Evolutionary conservation across 768 basidiomycete species (phyloP).

Genomic region (Lyophyllum decastes): DNA sequence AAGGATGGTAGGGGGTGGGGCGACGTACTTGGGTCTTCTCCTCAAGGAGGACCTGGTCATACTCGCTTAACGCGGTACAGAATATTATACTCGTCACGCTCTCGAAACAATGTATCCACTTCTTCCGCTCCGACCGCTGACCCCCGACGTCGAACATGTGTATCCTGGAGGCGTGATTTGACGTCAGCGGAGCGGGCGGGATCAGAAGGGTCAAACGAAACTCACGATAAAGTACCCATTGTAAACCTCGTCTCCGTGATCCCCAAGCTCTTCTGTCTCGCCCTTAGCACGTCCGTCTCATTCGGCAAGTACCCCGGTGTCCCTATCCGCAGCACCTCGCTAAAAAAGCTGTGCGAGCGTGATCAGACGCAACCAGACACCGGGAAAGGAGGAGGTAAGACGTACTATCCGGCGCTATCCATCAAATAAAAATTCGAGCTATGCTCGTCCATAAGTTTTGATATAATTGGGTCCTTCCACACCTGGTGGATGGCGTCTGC

Average conservation of each 20-base stretch:
- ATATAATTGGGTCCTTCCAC: slow-evolving; percentile 69
- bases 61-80: slow-evolving; percentile 71
- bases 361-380: background rate
- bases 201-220: slow-evolving; percentile 13
- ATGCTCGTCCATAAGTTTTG: slow-evolving; percentile 56
- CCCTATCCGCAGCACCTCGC: slow-evolving; percentile 82
- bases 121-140: slow-evolving; percentile 78
- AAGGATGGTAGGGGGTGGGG: background rate
- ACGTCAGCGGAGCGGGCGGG: background rate
- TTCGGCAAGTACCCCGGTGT: slow-evolving; percentile 77
- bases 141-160: slow-evolving; percentile 83
- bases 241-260: slow-evolving; percentile 86
- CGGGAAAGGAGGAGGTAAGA: slow-evolving; percentile 14
- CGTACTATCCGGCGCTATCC: slow-evolving; percentile 90
- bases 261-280: slow-evolving; percentile 84
- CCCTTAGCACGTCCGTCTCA: slow-evolving; percentile 83
- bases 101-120: slow-evolving; percentile 67
- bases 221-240: slow-evolving; percentile 65
- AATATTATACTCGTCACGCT: slow-evolving; percentile 71
- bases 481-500: slow-evolving; percentile 68
- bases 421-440: slow-evolving; percentile 89
- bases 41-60: slow-evolving; percentile 72
- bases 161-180: slow-evolving; percentile 31
- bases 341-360: slow-evolving; percentile 68
- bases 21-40: slow-evolving; percentile 60